A percentile compares a stretch with the other conserved stretches of the same genome.
Conservation (phyloP, 768 basidiomycete genomes). For the Termitomyces sp. region DNA sequence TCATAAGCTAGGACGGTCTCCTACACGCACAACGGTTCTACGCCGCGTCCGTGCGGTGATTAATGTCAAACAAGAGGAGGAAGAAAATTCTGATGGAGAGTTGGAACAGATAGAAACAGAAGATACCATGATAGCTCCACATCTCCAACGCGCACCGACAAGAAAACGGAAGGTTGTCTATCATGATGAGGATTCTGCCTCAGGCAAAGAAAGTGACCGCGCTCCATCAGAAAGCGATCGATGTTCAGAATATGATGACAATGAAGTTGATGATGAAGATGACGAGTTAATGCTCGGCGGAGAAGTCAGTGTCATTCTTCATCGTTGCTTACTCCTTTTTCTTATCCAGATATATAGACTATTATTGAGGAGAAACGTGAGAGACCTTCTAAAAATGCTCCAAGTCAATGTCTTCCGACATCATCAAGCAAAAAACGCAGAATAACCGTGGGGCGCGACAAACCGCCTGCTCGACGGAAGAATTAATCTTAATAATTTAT, state of each 20-base stretch:
- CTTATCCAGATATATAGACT: slow-evolving; percentile 17
- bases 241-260: slow-evolving; percentile 24
- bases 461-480: slow-evolving; percentile 10
- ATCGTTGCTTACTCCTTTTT: not conserved
- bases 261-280: slow-evolving; percentile 41
- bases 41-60: slow-evolving; percentile 67
- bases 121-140: not conserved
- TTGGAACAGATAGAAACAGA: not conserved
- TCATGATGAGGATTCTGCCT: slow-evolving; percentile 4
- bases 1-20: slow-evolving; percentile 8
- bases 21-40: slow-evolving; percentile 37
- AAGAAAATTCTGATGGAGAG: slow-evolving; percentile 19
- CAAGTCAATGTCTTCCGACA: slow-evolving; percentile 13
- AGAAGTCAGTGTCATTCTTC: slow-evolving; percentile 35
- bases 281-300: slow-evolving; percentile 62
- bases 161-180: slow-evolving; percentile 10
- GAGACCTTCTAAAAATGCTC: slow-evolving; percentile 7
- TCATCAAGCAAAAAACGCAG: slow-evolving; percentile 35
- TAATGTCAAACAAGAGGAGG: slow-evolving; percentile 60
- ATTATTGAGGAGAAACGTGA: slow-evolving; percentile 31
- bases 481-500: not conserved
- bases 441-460: slow-evolving; percentile 7
- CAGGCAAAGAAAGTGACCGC: slow-evolving; percentile 6
- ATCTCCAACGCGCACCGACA: not conserved
- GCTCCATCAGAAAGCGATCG: slow-evolving; percentile 5